These are phyloP conservation scores for Salicornia ramosissima DNA, from an alignment of 148 eudicot genomes.

Conservation along the genomic window DNA sequence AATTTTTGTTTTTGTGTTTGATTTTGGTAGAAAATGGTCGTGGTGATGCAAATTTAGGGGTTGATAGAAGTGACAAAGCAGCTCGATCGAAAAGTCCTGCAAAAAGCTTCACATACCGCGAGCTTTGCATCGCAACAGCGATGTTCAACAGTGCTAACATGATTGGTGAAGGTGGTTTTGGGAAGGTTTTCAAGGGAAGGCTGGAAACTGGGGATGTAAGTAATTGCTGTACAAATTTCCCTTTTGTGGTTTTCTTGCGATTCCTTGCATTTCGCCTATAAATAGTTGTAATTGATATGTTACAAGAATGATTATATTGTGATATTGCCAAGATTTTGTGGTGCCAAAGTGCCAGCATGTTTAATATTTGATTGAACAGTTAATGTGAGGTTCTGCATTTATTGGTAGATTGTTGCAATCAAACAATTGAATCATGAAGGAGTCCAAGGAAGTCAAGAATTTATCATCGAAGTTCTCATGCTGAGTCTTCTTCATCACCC, in stretches of 20 bases:
- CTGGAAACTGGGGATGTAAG: slow-evolving; percentile 39
- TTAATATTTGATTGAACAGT: slow-evolving; percentile 7
- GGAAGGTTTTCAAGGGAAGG: slow-evolving; percentile 53
- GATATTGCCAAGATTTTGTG: neutral
- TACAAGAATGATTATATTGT: neutral
- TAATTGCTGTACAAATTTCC: neutral
- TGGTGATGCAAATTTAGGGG: slow-evolving; percentile 20
- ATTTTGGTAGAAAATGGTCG: slow-evolving; percentile 25
- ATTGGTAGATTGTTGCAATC: slow-evolving; percentile 39
- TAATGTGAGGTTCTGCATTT: slow-evolving; percentile 15
- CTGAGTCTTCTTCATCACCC: slow-evolving; percentile 46
- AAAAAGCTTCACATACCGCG: slow-evolving; percentile 37
- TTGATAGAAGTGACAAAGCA: slow-evolving; percentile 18
- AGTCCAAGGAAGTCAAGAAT: slow-evolving; percentile 46
- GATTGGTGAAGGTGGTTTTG: slow-evolving; percentile 85
- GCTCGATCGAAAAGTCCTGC: slow-evolving; percentile 32
- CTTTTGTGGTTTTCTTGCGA: neutral
- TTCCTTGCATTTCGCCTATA: neutral
- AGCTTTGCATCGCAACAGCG: slow-evolving; percentile 38
- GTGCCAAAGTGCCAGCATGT: neutral
- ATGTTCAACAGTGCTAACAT: slow-evolving; percentile 35
- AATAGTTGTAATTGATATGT: neutral
- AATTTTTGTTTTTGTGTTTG: neutral
- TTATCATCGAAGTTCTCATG: slow-evolving; percentile 48
- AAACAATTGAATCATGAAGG: slow-evolving; percentile 46